These are phyloP conservation scores for Primulina eburnea DNA, from an alignment of 257 asterid genomes.

Conservation along the genomic window DNA sequence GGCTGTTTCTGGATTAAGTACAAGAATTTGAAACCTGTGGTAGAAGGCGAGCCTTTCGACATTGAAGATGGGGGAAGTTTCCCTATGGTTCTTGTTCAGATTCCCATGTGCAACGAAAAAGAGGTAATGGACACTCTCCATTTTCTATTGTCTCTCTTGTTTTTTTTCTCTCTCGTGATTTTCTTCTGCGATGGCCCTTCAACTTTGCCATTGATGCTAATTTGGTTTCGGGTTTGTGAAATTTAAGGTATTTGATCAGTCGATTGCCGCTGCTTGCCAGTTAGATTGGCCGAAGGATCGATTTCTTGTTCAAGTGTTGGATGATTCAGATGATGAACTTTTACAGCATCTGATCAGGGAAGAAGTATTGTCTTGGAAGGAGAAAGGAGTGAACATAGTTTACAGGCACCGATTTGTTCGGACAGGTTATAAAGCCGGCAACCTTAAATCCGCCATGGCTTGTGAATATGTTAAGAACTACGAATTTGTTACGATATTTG, in stretches of 20 bases:
- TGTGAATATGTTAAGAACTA: slow-evolving; percentile 83
- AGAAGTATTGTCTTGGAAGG: slow-evolving; percentile 73
- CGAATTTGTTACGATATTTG: slow-evolving; percentile 81
- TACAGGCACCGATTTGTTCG: slow-evolving; percentile 78
- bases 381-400: slow-evolving; percentile 75
- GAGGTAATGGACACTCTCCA: slow-evolving; percentile 47
- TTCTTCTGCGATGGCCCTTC: slow-evolving; percentile 4
- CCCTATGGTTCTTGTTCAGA: slow-evolving; percentile 93
- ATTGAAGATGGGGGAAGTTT: slow-evolving; percentile 54
- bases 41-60: slow-evolving; percentile 41
- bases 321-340: slow-evolving; percentile 87
- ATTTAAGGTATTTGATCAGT: slow-evolving; percentile 70
- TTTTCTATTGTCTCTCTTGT: neutral
- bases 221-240: slow-evolving; percentile 7
- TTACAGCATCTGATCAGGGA: slow-evolving; percentile 62
- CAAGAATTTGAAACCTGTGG: slow-evolving; percentile 55
- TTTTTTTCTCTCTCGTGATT: neutral
- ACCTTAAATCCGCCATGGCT: slow-evolving; percentile 90
- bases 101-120: slow-evolving; percentile 93
- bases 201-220: neutral
- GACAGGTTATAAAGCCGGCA: slow-evolving; percentile 95
- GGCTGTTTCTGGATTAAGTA: slow-evolving; percentile 82
- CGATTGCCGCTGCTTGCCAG: slow-evolving; percentile 83
- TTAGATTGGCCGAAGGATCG: slow-evolving; percentile 94
- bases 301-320: slow-evolving; percentile 73